Evolutionary conservation across 371 early-diverging fungal genomes (phyloP).

Genomic region (Rhizomucor miehei): DNA sequence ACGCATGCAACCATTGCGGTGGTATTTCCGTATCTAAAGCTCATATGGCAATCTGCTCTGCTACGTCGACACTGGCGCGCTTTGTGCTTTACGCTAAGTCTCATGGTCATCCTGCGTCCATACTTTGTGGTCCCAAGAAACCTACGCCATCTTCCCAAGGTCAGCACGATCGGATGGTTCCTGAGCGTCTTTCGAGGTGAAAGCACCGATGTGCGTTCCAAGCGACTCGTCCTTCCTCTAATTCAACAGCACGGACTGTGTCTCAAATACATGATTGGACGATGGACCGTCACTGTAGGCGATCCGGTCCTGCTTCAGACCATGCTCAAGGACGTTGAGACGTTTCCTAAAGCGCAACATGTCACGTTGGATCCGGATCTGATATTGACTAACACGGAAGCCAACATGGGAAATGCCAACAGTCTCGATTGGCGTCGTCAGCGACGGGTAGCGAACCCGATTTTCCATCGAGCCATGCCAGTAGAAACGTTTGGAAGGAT

Average conservation of each 20-base stretch:
- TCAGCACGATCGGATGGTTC: slow-evolving; percentile 20
- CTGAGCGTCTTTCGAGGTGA: slow-evolving; percentile 16
- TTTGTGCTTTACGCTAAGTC: neutral
- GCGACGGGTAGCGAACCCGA: slow-evolving; percentile 30
- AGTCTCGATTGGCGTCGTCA: slow-evolving; percentile 20
- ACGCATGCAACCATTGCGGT: no score
- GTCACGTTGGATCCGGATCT: slow-evolving; percentile 16
- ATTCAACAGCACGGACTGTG: slow-evolving; percentile 28
- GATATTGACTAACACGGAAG: slow-evolving; percentile 6
- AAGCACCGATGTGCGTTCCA: slow-evolving; percentile 18
- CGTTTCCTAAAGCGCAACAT: slow-evolving; percentile 21
- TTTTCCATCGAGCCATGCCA: slow-evolving; percentile 31
- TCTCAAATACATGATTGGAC: slow-evolving; percentile 22
- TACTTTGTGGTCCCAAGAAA: slow-evolving; percentile 14
- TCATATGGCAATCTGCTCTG: neutral
- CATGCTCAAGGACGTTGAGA: slow-evolving; percentile 17
- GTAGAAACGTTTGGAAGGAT: slow-evolving; percentile 25
- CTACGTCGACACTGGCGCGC: neutral
- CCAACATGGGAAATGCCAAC: slow-evolving; percentile 14
- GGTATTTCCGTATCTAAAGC: neutral
- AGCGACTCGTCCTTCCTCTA: slow-evolving; percentile 14
- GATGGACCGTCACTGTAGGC: slow-evolving; percentile 23
- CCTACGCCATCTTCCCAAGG: slow-evolving; percentile 25
- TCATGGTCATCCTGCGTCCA: neutral
- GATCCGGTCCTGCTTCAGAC: slow-evolving; percentile 22